Percentiles rank a stretch among this genome's conserved stretches.
Conservation (phyloP, 352 stramenopile genomes). For the Globisporangium uncinulatum region DNA sequence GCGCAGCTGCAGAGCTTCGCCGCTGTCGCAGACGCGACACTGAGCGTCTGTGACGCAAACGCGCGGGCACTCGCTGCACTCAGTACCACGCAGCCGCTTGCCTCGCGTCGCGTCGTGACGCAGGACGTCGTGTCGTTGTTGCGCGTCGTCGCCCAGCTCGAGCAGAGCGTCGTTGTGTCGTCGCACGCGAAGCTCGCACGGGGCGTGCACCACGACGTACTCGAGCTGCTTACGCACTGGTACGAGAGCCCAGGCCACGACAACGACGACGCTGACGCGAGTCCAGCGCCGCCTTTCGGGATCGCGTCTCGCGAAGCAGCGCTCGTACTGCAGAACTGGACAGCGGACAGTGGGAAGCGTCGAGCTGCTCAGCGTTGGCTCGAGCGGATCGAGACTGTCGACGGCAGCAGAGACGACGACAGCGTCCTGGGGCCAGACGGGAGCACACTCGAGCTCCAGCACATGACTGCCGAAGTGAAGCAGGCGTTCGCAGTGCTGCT, state of each 20-base stretch:
- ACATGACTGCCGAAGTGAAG: slow-evolving; percentile 66
- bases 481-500: slow-evolving; percentile 67
- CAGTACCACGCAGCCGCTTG: slow-evolving; percentile 13
- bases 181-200: slow-evolving; percentile 20
- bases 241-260: slow-evolving; percentile 24
- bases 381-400: slow-evolving; percentile 27
- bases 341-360: slow-evolving; percentile 28
- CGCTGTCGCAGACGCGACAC: slow-evolving; percentile 18
- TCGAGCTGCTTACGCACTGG: slow-evolving; percentile 38
- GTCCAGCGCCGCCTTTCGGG: slow-evolving; percentile 37
- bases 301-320: slow-evolving; percentile 53
- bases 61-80: slow-evolving; percentile 18
- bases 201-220: slow-evolving; percentile 24
- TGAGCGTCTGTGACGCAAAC: slow-evolving; percentile 36
- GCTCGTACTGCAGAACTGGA: slow-evolving; percentile 64
- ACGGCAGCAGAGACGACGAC: not conserved
- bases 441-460: slow-evolving; percentile 39
- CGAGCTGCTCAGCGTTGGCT: slow-evolving; percentile 39
- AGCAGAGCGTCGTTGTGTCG: slow-evolving; percentile 3
- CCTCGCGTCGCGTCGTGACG: slow-evolving; percentile 11
- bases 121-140: slow-evolving; percentile 18
- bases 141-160: slow-evolving; percentile 16
- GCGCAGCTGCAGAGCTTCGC: slow-evolving; percentile 33
- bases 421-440: slow-evolving; percentile 15
- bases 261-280: not conserved